phyloP scores from a whole-genome alignment of 192 early-diverging fungal species.

The Linnemannia elongata region DNA sequence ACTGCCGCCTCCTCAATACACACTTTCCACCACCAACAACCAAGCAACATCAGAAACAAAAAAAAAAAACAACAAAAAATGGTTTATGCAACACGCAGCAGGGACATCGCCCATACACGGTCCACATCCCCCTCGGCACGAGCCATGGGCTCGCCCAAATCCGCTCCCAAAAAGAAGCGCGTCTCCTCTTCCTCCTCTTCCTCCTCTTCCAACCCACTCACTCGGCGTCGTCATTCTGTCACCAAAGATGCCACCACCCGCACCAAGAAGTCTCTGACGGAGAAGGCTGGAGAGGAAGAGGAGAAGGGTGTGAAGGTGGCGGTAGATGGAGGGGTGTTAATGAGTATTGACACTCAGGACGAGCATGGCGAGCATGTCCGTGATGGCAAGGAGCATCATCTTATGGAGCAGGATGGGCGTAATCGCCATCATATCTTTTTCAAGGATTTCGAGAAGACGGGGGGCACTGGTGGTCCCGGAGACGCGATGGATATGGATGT shows the following conservation, averaged over 20 bases:
- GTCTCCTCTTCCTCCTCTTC: background rate
- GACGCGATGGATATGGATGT: background rate
- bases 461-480: background rate
- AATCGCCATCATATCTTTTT: constrained; percentile 36
- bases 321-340: background rate
- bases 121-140: background rate
- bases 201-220: background rate
- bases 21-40: background rate
- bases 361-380: background rate
- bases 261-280: background rate
- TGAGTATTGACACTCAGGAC: background rate
- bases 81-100: constrained; percentile 19
- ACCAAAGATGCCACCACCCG: background rate
- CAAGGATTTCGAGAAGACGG: constrained; percentile 13
- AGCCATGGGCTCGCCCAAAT: background rate
- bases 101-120: background rate
- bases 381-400: constrained; percentile 25
- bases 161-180: background rate
- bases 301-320: background rate
- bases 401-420: constrained; percentile 7
- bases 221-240: background rate
- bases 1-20: background rate
- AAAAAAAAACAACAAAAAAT: background rate
- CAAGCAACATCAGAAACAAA: background rate
- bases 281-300: background rate